Evolutionary conservation across 306 rosid species (phyloP).

Genomic region (Abrus precatorius): DNA sequence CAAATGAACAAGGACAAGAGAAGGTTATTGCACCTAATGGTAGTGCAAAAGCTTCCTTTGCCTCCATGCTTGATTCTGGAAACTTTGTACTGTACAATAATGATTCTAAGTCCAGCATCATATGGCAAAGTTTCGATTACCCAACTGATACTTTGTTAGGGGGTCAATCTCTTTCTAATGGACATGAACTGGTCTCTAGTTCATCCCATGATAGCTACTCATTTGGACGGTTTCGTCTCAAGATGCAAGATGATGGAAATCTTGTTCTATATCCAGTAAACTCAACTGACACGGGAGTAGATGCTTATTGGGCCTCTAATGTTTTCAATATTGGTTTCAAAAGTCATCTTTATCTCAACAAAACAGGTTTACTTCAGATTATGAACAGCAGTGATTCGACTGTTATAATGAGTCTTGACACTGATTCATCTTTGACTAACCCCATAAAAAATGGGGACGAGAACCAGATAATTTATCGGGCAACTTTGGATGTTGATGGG

Average conservation of each 20-base stretch:
- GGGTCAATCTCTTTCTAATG: conserved; percentile 38
- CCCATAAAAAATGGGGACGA: too few species aligned
- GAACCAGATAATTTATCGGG: conserved; percentile 24
- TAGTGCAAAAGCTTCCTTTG: conserved; percentile 40
- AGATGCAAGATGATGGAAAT: conserved; percentile 51
- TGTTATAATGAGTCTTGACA: too few species aligned
- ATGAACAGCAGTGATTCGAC: neutral
- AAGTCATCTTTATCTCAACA: conserved; percentile 35
- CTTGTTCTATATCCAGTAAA: conserved; percentile 49
- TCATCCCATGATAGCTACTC: conserved; percentile 29
- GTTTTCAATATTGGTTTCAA: neutral
- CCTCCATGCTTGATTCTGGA: conserved; percentile 57
- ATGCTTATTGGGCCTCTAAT: conserved; percentile 48
- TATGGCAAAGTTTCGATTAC: conserved; percentile 57
- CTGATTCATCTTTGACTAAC: neutral
- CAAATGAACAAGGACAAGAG: neutral
- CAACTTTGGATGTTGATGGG: conserved; percentile 50
- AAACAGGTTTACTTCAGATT: conserved; percentile 17
- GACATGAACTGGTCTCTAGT: conserved; percentile 26
- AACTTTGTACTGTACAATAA: conserved; percentile 46
- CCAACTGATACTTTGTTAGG: conserved; percentile 51
- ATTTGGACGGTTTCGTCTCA: conserved; percentile 42
- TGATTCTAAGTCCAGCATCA: neutral
- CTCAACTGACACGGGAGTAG: rapidly evolving
- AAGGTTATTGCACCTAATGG: conserved; percentile 20